A percentile compares a stretch with the other conserved stretches of the same genome.
phyloP scores from a whole-genome alignment of 2,329 filamentous ascomycete species.

The Aureobasidium uvarum region DNA sequence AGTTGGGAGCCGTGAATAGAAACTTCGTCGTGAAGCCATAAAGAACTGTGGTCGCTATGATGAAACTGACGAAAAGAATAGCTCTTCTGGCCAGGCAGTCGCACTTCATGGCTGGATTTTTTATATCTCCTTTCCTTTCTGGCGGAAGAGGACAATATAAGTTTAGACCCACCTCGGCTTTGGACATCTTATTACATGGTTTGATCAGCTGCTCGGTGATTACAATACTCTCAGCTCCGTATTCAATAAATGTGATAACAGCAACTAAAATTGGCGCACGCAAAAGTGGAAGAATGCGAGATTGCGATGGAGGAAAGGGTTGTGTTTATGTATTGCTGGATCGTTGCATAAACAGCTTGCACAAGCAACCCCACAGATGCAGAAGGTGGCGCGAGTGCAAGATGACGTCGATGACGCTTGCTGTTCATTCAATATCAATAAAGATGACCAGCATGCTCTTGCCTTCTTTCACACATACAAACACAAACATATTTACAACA shows the following conservation, averaged over 20 bases:
- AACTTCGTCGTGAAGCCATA: conserved; percentile 1
- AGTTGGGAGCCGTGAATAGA: background rate
- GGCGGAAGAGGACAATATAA: background rate
- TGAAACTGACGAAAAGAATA: background rate
- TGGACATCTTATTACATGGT: background rate
- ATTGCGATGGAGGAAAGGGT: background rate
- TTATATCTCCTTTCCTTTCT: background rate
- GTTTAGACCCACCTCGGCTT: background rate
- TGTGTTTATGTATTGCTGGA: background rate
- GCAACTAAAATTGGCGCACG: background rate
- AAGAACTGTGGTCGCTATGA: background rate
- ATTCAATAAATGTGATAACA: background rate
- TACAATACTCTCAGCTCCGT: background rate
- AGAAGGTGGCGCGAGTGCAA: background rate
- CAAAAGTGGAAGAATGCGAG: conserved; percentile 9
- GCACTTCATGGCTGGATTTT: background rate
- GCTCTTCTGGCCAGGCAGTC: conserved; percentile 7
- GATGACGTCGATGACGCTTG: conserved; percentile 14
- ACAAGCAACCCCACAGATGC: background rate
- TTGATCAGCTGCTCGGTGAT: background rate
- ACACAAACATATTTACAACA: background rate
- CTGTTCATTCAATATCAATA: background rate
- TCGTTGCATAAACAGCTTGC: background rate
- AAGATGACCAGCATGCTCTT: background rate
- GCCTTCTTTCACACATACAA: background rate